phyloP scores from a whole-genome alignment of 306 rosid genomes.

The Hylodesmum podocarpum region DNA sequence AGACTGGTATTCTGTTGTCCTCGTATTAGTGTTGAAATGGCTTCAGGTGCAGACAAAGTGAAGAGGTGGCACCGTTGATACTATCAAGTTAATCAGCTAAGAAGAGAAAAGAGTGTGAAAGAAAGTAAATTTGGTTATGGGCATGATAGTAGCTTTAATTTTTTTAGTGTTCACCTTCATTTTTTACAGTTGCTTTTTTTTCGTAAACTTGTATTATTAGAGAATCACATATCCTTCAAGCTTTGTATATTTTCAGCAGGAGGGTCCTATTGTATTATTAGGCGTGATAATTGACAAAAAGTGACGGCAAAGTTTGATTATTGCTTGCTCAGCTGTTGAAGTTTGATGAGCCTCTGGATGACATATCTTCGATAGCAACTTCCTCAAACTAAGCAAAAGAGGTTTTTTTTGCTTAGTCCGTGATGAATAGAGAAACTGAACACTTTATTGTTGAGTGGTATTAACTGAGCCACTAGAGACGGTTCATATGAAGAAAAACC shows the following conservation, averaged over 20 bases:
- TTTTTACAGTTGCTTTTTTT: neutral
- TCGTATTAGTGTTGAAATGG: neutral
- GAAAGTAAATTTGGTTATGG: neutral
- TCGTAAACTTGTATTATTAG: neutral
- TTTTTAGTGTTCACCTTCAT: neutral
- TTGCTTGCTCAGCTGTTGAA: neutral
- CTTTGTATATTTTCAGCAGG: constrained; percentile 15
- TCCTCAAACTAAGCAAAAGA: neutral
- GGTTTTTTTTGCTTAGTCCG: neutral
- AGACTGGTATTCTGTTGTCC: neutral
- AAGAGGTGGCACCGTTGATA: neutral
- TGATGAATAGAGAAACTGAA: neutral
- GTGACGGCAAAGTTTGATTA: neutral
- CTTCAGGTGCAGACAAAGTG: neutral
- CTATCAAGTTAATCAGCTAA: neutral
- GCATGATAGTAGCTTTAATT: neutral
- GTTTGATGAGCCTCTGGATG: neutral
- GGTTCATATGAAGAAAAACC: neutral
- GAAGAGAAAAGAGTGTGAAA: neutral
- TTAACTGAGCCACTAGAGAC: neutral
- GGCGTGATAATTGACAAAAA: neutral
- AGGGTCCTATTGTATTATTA: neutral
- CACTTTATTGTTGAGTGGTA: neutral
- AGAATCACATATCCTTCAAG: neutral
- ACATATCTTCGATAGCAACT: neutral